Evolutionary conservation across 768 basidiomycete species (phyloP), one percentile per base, ranked within the genome.

Genomic region (Strobilomyces confusus): DNA sequence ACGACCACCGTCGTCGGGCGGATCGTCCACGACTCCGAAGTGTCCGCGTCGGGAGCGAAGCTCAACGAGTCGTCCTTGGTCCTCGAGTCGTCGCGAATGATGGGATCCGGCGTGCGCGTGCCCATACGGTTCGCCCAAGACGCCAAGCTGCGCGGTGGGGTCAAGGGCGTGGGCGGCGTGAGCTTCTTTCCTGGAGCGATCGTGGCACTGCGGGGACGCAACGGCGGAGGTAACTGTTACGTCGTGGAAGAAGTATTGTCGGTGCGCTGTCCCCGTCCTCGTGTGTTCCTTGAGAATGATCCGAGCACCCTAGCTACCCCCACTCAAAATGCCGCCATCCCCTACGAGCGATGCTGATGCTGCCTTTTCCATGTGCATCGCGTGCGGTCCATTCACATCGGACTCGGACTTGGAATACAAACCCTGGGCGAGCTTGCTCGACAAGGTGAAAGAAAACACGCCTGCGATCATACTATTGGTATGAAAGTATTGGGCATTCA

Each of bases 101-200:
- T 86, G 61, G 75, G 75, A 13, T 84, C 86, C 14, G 84, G 85
- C 4, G 80, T 78, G 0, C 75, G 87, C 23, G 76, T 94, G 2
- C 78, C 86, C 0, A 70, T 99, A 37, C 80, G 83, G 20, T 88
- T 98, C 50, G 78, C 87, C 30, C 72, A 80, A 5, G 72, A 74
- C 20, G 73, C 89, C 49, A 83, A 82, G 60, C 77, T 95, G 2
- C 79, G 86, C 36, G 85, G 85, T 17, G 78, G 80, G 1, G 63
- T 75, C 14, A 77, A 77, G 51, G 89, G 88, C 12, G 73, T 81
- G 11, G 80, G 79, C 15, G 83, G 84, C 0, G 70, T 86, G 11
- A 86, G 89, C 1, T 65, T 98, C 38, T 98, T 95, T 64, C 92
- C 94, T 5, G 97, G 97, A 4, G 85, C 85, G 26, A 82, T 98